Percentiles rank a stretch among this genome's conserved stretches.
Conservation (phyloP, 371 early-diverging fungal genomes). For the Mortierella sp. region DNA sequence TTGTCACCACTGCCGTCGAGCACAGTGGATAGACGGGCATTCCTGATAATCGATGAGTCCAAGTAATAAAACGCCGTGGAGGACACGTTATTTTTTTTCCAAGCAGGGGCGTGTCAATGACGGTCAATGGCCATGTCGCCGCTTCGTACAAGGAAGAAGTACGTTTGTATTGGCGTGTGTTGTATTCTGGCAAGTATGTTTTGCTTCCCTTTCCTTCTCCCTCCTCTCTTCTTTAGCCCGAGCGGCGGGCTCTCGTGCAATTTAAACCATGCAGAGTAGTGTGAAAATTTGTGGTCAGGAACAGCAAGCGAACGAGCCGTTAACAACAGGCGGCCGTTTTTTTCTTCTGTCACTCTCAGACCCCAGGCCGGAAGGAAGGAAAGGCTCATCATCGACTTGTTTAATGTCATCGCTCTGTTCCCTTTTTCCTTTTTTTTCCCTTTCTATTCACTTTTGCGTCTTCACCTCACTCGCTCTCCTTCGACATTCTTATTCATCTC, state of each 20-base stretch:
- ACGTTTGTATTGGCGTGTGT: too few species aligned
- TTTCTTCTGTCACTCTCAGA: background rate
- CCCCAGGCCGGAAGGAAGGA: background rate
- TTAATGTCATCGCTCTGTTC: background rate
- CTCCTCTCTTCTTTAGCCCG: too few species aligned
- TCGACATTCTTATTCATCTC: background rate
- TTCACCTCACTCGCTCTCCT: background rate
- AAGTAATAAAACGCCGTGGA: background rate
- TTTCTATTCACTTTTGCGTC: background rate
- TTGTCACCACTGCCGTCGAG: constrained; percentile 88
- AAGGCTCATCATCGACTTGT: background rate
- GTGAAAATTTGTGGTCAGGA: background rate
- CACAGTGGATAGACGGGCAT: constrained; percentile 70
- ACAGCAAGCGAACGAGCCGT: background rate
- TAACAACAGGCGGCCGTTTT: too few species aligned
- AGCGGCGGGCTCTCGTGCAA: background rate
- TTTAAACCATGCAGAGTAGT: background rate
- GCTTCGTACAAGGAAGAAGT: too few species aligned
- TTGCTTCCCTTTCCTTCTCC: too few species aligned
- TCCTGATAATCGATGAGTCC: background rate
- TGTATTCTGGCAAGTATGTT: too few species aligned
- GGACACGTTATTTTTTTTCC: background rate
- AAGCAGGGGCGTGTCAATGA: too few species aligned
- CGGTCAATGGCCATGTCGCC: too few species aligned
- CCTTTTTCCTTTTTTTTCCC: background rate